Evolutionary conservation across 2,329 filamentous ascomycete genomes (phyloP), one percentile per base, ranked within the genome.

Genomic region (Eurotiales sp.): DNA sequence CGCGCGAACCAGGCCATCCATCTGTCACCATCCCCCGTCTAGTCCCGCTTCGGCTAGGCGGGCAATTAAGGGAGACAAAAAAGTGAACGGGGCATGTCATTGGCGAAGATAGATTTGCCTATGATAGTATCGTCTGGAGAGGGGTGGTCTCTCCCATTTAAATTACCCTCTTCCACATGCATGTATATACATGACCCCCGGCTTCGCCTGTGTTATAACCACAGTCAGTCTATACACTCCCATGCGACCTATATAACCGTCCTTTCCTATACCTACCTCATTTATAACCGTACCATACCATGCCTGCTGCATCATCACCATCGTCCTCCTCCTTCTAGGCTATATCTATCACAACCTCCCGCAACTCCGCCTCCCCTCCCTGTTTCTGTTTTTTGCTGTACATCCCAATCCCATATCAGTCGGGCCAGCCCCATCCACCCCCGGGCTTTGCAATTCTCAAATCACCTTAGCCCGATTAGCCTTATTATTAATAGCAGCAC

Each of bases 361-460:
- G n/a, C n/a, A n/a, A n/a, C n/a, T n/a, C n/a, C n/a, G 25, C 32
- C 32, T 36, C 32, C 32, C 29, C 32, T 36, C n/a, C n/a, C n/a
- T 36, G 30, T 15, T 4, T 15, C 30, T 34, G n/a, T n/a, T n/a
- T n/a, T n/a, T n/a, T n/a, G n/a, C 30, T 34, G 30, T 34, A 34
- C 30, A 15, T n/a, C 30, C 32, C 15, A 17, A 15, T 36, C 32
- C 32, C 15, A 15, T n/a, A n/a, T n/a, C n/a, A n/a, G n/a, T n/a
- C n/a, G n/a, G n/a, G n/a, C n/a, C n/a, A n/a, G n/a, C n/a, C n/a
- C n/a, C n/a, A n/a, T n/a, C n/a, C n/a, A n/a, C n/a, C n/a, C n/a
- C 32, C 45, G 45, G 45, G 23, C 32, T 37, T 37, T 37, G 21
- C 39, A 41, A 37, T 25, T 47, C 45, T 36, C 45, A 39, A 25